Evolutionary conservation across 139 green algal species (phyloP).

Genomic region (Tetradesmus lagerheimii): DNA sequence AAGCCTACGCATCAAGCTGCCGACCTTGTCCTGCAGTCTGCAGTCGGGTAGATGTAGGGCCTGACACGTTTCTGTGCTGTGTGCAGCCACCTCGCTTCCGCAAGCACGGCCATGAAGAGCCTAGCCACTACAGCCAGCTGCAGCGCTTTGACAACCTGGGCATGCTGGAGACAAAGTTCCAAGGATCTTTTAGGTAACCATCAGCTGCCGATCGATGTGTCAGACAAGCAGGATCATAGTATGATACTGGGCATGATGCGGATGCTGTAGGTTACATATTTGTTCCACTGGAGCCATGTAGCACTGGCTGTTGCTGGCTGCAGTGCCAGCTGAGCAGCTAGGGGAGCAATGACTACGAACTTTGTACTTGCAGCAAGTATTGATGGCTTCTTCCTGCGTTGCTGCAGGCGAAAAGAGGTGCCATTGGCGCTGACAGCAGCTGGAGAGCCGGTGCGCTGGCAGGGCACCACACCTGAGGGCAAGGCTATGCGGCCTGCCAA

Average conservation of each 20-base stretch:
- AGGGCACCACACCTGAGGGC: not conserved
- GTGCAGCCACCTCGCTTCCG: not conserved
- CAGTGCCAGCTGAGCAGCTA: too few species aligned
- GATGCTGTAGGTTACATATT: too few species aligned
- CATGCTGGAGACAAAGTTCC: constrained; percentile 32
- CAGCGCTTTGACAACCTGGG: constrained; percentile 30
- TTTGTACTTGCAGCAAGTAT: not conserved
- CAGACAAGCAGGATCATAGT: not conserved
- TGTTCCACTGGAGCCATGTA: too few species aligned
- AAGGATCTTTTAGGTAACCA: constrained; percentile 12
- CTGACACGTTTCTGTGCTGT: not conserved
- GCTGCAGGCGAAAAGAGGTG: not conserved
- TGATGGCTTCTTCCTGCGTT: not conserved
- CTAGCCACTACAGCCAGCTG: not conserved
- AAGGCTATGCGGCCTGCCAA: constrained; percentile 14
- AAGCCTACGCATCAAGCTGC: too few species aligned
- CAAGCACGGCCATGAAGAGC: constrained; percentile 1
- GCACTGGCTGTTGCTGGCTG: too few species aligned
- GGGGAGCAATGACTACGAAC: too few species aligned
- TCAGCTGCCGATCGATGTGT: not conserved
- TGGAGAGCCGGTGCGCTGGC: not conserved
- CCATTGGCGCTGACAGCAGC: constrained; percentile 1
- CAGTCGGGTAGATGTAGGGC: not conserved
- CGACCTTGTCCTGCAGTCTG: not conserved
- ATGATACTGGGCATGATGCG: not conserved